Base-by-base conservation (phyloP, 345 rosid genomes). In the Citrus maxima region DNA sequence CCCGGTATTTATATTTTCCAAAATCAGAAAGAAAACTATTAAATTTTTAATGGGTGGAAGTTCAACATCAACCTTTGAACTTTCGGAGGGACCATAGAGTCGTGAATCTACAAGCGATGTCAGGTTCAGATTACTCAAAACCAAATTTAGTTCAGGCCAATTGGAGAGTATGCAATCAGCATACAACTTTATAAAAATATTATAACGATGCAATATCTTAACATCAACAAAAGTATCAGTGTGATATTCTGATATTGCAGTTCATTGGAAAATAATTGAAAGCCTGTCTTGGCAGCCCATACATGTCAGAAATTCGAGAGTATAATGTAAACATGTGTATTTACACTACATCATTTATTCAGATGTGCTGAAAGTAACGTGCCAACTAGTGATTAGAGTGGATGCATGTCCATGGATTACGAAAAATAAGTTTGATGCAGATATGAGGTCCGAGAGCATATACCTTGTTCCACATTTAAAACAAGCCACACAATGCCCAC, bases 401-500 rank as follows among this genome's bases (percentile, higher is more conserved):
- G 51, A 46, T 46, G 51, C 49, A 46, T 46, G 51, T 46, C 51
- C 51, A 76, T 14, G 22, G 54, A 46, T 24, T 73, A 40, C 54
- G 54, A 60, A 34, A 62, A 28, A 55, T 18, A 35, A 32, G 13
- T 60, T 70, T 69, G 37, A 76, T 54, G 30, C 13, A 63, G 66
- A n/a, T 63, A 62, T 40, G 51, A 66, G 46, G 54, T 30, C 73
- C 42, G 66, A 56, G 28, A 49, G 73, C 37, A 46, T 21, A 77
- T 93, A 94, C 99, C 98, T 90, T 63, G 93, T 87, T 82, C 98
- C 98, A 67, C 99, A 97, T 9, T 81, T 94, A 81, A 87, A 94
- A 83, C 98, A 97, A 80, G 99, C 89, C 32, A 94, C 90, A 72
- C 97, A 97, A 80, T 94, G 98, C 56, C 99, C 99, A 78, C 99